These are phyloP conservation scores for Pythium oligandrum DNA, from an alignment of 352 stramenopile species.

Conservation along the genomic window DNA sequence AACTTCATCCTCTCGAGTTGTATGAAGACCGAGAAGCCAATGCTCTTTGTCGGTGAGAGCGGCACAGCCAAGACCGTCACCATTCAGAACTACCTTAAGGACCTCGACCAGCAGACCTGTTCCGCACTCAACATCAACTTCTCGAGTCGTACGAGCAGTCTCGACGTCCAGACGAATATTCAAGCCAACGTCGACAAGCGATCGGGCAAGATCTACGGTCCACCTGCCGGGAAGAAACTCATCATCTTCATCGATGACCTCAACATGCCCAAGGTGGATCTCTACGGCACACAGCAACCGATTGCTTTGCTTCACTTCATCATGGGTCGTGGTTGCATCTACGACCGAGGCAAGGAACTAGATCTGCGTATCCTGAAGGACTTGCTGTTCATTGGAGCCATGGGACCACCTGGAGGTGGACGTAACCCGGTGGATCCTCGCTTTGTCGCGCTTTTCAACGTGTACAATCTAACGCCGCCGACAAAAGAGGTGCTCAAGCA, in stretches of 20 bases:
- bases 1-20: slow-evolving; percentile 88
- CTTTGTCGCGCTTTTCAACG: slow-evolving; percentile 94
- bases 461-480: slow-evolving; percentile 93
- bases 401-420: slow-evolving; percentile 93
- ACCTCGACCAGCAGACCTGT: slow-evolving; percentile 62
- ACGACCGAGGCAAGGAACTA: slow-evolving; percentile 94
- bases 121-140: slow-evolving; percentile 90
- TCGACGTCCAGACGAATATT: slow-evolving; percentile 93
- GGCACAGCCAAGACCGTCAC: slow-evolving; percentile 95
- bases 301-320: slow-evolving; percentile 94
- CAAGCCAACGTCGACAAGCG: slow-evolving; percentile 95
- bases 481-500: slow-evolving; percentile 87
- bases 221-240: slow-evolving; percentile 91
- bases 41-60: slow-evolving; percentile 93
- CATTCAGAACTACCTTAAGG: slow-evolving; percentile 91
- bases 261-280: slow-evolving; percentile 96
- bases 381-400: slow-evolving; percentile 91
- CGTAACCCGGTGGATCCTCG: slow-evolving; percentile 93
- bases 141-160: slow-evolving; percentile 89
- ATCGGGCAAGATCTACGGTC: slow-evolving; percentile 93
- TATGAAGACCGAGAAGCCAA: slow-evolving; percentile 83
- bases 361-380: slow-evolving; percentile 93
- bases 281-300: slow-evolving; percentile 94
- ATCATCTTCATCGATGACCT: slow-evolving; percentile 95
- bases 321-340: slow-evolving; percentile 89